phyloP scores from a whole-genome alignment of 805 yeast species.

The Zygosaccharomyces kombuchaensis region DNA sequence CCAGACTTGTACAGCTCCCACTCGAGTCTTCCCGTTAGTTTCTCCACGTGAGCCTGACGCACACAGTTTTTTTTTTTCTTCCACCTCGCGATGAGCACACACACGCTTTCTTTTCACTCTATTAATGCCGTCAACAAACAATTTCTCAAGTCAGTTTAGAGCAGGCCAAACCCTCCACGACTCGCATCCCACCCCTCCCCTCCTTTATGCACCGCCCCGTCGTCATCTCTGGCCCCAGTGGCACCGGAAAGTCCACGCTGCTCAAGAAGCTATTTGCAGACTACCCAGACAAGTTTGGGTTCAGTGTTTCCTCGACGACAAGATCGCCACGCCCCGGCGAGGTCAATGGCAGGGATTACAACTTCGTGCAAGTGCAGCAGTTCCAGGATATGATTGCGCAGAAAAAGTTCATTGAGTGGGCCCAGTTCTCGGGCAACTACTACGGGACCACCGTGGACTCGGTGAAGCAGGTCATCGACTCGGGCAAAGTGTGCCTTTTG shows the following conservation, averaged over 20 bases:
- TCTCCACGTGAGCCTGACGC: neutral
- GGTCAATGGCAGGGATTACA: slow-evolving; percentile 81
- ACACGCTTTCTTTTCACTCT: neutral
- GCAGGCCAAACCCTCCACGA: neutral
- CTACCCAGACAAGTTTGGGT: slow-evolving; percentile 85
- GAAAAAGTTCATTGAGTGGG: slow-evolving; percentile 89
- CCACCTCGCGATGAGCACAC: slow-evolving; percentile 4
- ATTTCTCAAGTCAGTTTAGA: neutral
- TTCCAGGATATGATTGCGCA: slow-evolving; percentile 74
- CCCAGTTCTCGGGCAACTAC: slow-evolving; percentile 95
- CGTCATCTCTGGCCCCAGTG: slow-evolving; percentile 96
- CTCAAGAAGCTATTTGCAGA: slow-evolving; percentile 86
- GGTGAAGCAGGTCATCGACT: slow-evolving; percentile 54
- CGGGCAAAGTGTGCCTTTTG: slow-evolving; percentile 76
- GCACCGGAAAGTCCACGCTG: slow-evolving; percentile 91
- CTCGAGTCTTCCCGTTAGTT: neutral
- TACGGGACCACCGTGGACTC: slow-evolving; percentile 91
- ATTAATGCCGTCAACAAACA: neutral
- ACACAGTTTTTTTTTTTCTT: neutral
- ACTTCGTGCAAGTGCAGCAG: slow-evolving; percentile 74
- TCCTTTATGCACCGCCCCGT: slow-evolving; percentile 60
- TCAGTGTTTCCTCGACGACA: slow-evolving; percentile 86
- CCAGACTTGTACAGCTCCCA: neutral
- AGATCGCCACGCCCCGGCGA: slow-evolving; percentile 91
- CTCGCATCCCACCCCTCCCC: neutral